Conservation (phyloP, 2,329 filamentous ascomycete genomes). For the Tricladium varicosporioides region DNA sequence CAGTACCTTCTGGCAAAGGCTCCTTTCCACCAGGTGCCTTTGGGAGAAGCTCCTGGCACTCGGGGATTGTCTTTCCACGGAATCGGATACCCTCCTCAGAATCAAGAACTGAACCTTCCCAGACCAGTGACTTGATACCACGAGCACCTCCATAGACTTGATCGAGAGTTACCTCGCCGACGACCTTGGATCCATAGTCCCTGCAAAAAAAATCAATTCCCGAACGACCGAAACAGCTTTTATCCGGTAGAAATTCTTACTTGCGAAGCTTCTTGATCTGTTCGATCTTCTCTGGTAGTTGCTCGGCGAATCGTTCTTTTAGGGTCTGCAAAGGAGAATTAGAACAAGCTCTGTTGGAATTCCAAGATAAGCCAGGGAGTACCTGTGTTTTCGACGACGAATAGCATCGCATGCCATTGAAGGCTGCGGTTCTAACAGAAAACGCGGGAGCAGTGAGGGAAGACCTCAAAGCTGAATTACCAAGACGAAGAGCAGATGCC, state of each 20-base stretch:
- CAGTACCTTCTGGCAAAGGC: conserved; percentile 87
- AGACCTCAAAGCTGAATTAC: conserved; percentile 78
- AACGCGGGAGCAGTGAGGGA: conserved; percentile 67
- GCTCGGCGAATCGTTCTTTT: conserved; percentile 97
- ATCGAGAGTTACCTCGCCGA: conserved; percentile 98
- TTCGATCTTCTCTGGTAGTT: conserved; percentile 94
- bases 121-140: conserved; percentile 97
- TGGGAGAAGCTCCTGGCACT: conserved; percentile 96
- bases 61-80: conserved; percentile 97
- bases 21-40: conserved; percentile 96
- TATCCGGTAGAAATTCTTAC: conserved; percentile 50
- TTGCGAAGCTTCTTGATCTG: conserved; percentile 99
- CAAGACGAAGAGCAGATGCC: conserved; percentile 80
- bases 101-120: conserved; percentile 98
- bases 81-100: conserved; percentile 99
- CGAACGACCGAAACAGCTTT: neutral
- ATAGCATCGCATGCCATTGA: conserved; percentile 86
- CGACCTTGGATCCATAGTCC: conserved; percentile 90
- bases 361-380: conserved; percentile 32
- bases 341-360: conserved; percentile 16
- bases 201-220: conserved; percentile 45
- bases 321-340: conserved; percentile 61
- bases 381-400: conserved; percentile 90
- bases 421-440: conserved; percentile 67
- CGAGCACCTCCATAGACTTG: conserved; percentile 99